These are phyloP conservation scores for Xylaria sp. DNA, from an alignment of 2,329 filamentous ascomycete species.

Conservation along the genomic window DNA sequence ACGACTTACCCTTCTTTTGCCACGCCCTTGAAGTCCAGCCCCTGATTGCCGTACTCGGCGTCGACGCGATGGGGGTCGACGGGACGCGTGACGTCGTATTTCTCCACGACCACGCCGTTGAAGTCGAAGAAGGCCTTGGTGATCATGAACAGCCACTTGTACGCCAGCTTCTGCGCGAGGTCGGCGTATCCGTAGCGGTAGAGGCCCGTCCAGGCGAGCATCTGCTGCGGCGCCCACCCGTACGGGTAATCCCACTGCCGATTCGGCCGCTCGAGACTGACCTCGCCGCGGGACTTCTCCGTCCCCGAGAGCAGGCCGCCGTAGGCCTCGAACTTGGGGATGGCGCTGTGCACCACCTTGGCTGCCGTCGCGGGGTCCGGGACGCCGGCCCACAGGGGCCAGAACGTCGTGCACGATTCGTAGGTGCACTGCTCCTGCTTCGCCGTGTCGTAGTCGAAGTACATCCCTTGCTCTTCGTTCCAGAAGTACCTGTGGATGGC, in stretches of 20 bases:
- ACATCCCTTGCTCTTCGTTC: constrained; percentile 93
- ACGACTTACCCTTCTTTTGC: constrained; percentile 89
- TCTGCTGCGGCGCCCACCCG: constrained; percentile 98
- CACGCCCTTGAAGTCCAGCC: constrained; percentile 92
- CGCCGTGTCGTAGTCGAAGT: constrained; percentile 94
- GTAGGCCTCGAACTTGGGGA: constrained; percentile 87
- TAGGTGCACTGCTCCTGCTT: constrained; percentile 84
- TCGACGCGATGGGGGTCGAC: constrained; percentile 93
- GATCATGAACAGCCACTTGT: constrained; percentile 98
- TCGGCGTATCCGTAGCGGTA: constrained; percentile 91
- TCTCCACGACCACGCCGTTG: constrained; percentile 97
- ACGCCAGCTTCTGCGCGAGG: constrained; percentile 88
- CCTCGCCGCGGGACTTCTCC: constrained; percentile 82
- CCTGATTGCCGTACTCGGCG: constrained; percentile 98
- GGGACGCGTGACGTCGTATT: constrained; percentile 94
- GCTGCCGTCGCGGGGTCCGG: constrained; percentile 88
- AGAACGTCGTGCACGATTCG: constrained; percentile 93
- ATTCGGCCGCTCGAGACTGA: constrained; percentile 86
- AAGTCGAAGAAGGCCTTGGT: constrained; percentile 98
- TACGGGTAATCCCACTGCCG: constrained; percentile 99
- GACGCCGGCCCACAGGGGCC: constrained; percentile 95
- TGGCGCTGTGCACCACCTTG: constrained; percentile 78
- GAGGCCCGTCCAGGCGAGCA: constrained; percentile 94
- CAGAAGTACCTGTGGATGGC: constrained; percentile 93
- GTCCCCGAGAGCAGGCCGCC: constrained; percentile 92